A percentile compares a stretch with the other conserved stretches of the same genome.
phyloP scores from a whole-genome alignment of 2,329 filamentous ascomycete genomes.

The Colletotrichum simmondsii region DNA sequence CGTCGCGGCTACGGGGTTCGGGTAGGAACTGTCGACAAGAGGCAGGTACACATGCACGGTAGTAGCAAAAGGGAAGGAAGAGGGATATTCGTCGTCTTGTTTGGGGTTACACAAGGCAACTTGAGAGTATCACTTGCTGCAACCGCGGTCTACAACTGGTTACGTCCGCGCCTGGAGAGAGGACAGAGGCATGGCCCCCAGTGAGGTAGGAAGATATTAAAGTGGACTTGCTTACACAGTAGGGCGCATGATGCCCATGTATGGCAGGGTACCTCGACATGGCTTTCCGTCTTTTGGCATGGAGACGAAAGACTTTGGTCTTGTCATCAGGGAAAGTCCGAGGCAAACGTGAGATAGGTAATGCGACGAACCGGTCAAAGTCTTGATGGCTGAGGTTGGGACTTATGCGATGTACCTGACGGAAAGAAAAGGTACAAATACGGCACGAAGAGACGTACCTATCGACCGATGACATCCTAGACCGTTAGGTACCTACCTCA shows the following conservation, averaged over 20 bases:
- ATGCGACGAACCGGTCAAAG: too few species aligned
- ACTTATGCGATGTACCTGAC: too few species aligned
- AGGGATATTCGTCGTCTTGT: slow-evolving; percentile 5
- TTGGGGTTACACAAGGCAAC: slow-evolving; percentile 15
- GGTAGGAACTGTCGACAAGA: background rate
- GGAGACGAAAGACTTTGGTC: background rate
- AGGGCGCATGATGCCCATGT: background rate
- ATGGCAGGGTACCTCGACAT: background rate
- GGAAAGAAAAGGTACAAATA: too few species aligned
- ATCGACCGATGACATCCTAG: background rate
- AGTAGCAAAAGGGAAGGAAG: background rate
- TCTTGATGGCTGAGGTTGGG: too few species aligned
- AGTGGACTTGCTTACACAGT: too few species aligned
- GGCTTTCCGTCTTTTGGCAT: background rate
- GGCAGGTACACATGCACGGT: background rate
- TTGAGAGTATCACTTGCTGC: background rate
- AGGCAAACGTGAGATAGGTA: too few species aligned
- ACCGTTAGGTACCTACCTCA: background rate
- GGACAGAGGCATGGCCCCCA: background rate
- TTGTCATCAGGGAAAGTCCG: too few species aligned
- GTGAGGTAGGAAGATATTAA: background rate
- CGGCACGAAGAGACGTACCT: background rate
- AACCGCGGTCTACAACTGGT: background rate
- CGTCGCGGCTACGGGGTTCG: background rate
- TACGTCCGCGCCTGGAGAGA: background rate